Evolutionary conservation across 1,284 basidiomycete genomes (phyloP), one percentile per base, ranked within the genome.

Genomic region (Stereum hirsutum): DNA sequence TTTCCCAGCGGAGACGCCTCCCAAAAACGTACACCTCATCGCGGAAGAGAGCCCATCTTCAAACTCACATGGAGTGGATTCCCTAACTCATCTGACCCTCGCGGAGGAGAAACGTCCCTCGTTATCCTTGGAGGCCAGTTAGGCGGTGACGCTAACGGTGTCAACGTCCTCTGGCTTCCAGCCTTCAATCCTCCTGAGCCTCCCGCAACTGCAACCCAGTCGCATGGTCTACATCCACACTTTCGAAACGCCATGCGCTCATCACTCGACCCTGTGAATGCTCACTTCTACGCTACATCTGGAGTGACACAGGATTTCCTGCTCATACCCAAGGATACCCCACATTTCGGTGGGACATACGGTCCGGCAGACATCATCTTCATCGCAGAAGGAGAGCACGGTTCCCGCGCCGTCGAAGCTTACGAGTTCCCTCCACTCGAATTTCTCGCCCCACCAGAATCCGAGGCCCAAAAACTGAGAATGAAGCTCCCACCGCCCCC

Each of bases 1-100:
- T 49, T 5, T 14, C 44, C 32, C 41, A 51, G 6, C 33, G 44
- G 17, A 21, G 44, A 19, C 14, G 17, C 43, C 49, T 33, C 39
- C 43, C 20, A 41, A 37, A 40, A 34, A 45, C 44, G 54, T 24
- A 49, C 44, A 2, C 54, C 61, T 3, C 68, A 32, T 10, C 14
- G 19, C 8, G n/a, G n/a, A 5, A 17, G 81, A 48, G 91, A 95
- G 57, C 89, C 92, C 1, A 81, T 97, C 35, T 94, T 89, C 72
- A 92, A 90, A 59, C 69, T 96, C 5, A 68, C 83, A 0, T 96
- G 93, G 93, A 84, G 81, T 43, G 72, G 75, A 1, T 89, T 84
- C 58, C 68, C 79, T 0, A 78, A 82, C 50, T 74, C 75, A 3
- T 57, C 67, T 4, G 78, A 81, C 60, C 71, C 75, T 12, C 67